Conservation (phyloP, 257 asterid genomes). For the Paraleonurus japonicus region DNA sequence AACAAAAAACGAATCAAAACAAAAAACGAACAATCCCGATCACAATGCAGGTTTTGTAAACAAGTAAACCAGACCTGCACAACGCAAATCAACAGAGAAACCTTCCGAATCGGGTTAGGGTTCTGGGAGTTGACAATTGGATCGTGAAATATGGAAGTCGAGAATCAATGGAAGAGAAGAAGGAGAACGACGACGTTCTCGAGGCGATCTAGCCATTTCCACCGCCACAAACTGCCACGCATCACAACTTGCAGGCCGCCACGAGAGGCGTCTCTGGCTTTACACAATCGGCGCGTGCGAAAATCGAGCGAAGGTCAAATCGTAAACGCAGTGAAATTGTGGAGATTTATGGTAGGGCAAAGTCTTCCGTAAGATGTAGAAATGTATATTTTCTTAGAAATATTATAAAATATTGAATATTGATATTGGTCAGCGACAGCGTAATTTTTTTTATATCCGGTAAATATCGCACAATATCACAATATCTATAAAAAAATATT, state of each 20-base stretch:
- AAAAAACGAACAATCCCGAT: neutral
- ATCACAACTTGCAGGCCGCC: conserved; percentile 48
- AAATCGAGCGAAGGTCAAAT: conserved; percentile 18
- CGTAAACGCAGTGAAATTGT: neutral
- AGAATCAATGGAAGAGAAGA: conserved; percentile 16
- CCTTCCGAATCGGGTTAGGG: conserved; percentile 24
- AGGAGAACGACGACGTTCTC: conserved; percentile 28
- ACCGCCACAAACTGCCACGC: conserved; percentile 58
- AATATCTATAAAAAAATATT: too few species aligned
- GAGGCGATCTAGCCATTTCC: conserved; percentile 59
- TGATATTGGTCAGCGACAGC: too few species aligned
- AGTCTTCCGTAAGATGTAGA: too few species aligned
- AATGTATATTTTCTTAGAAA: too few species aligned
- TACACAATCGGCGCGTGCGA: neutral
- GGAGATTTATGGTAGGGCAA: too few species aligned
- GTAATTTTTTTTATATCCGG: too few species aligned
- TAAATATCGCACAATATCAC: too few species aligned
- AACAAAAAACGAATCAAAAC: conserved; percentile 13
- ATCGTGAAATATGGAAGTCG: neutral
- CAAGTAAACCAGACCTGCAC: conserved; percentile 24
- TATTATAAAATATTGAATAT: too few species aligned
- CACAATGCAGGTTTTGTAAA: conserved; percentile 35
- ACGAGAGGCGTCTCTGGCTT: conserved; percentile 35
- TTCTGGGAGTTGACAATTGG: conserved; percentile 18
- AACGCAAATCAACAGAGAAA: conserved; percentile 1